Evolutionary conservation across 192 early-diverging fungal genomes (phyloP).

Genomic region (Paraglomus brasilianum): DNA sequence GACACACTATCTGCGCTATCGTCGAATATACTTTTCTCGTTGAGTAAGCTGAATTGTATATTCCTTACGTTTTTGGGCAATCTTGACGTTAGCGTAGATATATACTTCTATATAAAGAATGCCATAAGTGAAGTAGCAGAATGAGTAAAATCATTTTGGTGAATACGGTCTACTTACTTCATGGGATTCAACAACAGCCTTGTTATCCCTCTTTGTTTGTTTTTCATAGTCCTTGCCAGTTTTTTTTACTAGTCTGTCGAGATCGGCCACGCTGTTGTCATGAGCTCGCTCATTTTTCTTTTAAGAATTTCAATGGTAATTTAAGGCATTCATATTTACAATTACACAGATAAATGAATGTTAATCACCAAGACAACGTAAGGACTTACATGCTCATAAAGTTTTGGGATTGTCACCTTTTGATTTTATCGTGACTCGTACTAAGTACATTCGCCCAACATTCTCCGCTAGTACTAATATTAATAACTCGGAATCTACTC

Average conservation of each 20-base stretch:
- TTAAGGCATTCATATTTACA: neutral
- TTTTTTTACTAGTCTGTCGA: conserved; percentile 44
- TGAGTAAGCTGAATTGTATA: conserved; percentile 35
- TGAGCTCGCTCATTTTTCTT: conserved; percentile 46
- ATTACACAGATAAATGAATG: neutral
- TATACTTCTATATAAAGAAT: conserved; percentile 38
- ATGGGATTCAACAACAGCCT: conserved; percentile 36
- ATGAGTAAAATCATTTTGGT: neutral
- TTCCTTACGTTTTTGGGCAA: conserved; percentile 34
- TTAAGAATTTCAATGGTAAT: neutral
- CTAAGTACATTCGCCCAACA: too few relatives aligned
- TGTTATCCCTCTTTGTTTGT: conserved; percentile 41
- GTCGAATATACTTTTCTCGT: conserved; percentile 37
- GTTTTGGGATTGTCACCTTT: too few relatives aligned
- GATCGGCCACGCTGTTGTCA: conserved; percentile 38
- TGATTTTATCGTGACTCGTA: too few relatives aligned
- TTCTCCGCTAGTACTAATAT: too few relatives aligned
- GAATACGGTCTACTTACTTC: conserved; percentile 29
- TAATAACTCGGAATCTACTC: too few relatives aligned
- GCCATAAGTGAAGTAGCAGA: neutral
- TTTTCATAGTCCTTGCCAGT: conserved; percentile 45
- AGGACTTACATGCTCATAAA: too few relatives aligned
- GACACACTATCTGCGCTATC: conserved; percentile 40
- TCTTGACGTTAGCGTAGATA: conserved; percentile 37
- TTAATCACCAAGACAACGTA: too few relatives aligned